These are phyloP conservation scores for Mycena pura DNA, from an alignment of 768 basidiomycete species.

Conservation along the genomic window DNA sequence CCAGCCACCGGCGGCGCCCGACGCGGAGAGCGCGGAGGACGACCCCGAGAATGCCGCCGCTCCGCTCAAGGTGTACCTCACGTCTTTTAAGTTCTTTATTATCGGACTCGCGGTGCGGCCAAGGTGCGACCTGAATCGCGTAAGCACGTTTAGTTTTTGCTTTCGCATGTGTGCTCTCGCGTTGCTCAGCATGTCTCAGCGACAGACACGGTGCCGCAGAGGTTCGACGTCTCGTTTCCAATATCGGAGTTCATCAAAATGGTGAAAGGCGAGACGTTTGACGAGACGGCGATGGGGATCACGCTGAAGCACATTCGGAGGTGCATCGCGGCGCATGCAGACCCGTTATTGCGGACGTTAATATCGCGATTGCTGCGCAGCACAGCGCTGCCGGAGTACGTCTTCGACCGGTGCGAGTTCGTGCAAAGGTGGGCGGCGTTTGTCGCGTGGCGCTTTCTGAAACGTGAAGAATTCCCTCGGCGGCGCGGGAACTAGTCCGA, in stretches of 20 bases:
- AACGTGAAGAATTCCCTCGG: slow-evolving; percentile 8
- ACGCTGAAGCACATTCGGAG: slow-evolving; percentile 63
- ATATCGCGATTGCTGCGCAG: slow-evolving; percentile 35
- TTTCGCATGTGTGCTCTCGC: not conserved
- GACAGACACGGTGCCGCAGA: not conserved
- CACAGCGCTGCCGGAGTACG: slow-evolving; percentile 62
- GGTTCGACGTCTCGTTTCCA: slow-evolving; percentile 69
- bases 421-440: slow-evolving; percentile 51
- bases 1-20: slow-evolving; percentile 43
- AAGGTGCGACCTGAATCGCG: slow-evolving; percentile 90
- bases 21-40: not conserved
- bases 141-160: slow-evolving; percentile 44
- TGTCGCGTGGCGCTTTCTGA: not conserved
- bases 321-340: not conserved
- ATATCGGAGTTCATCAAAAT: slow-evolving; percentile 76
- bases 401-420: slow-evolving; percentile 67
- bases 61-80: slow-evolving; percentile 80
- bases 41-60: not conserved
- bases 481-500: slow-evolving; percentile 8
- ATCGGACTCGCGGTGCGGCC: slow-evolving; percentile 93
- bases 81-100: slow-evolving; percentile 98
- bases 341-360: not conserved
- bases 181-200: not conserved
- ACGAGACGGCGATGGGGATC: slow-evolving; percentile 75
- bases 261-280: slow-evolving; percentile 74